These are phyloP conservation scores for Cladorrhinum sp. DNA, from an alignment of 2,329 filamentous ascomycete species.

Conservation along the genomic window DNA sequence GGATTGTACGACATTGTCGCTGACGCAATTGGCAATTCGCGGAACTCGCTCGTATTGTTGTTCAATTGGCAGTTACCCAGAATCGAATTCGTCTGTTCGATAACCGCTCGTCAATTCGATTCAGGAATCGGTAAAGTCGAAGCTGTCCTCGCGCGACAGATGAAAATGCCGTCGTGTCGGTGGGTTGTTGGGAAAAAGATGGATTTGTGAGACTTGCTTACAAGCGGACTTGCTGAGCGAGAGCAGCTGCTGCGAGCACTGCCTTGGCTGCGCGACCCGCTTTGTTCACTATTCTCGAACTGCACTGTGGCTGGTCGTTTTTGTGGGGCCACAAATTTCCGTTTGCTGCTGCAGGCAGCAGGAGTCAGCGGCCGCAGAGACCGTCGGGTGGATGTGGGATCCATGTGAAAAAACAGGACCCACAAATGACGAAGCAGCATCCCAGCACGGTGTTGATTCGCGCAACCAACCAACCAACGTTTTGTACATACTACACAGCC, in stretches of 20 bases:
- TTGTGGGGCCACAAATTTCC: not conserved
- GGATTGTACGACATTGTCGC: conserved; percentile 58
- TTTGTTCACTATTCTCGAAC: not conserved
- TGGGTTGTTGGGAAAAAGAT: not conserved
- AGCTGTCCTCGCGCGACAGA: not conserved
- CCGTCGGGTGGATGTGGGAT: not conserved
- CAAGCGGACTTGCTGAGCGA: not conserved
- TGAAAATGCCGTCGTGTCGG: not conserved
- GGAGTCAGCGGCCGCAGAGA: not conserved
- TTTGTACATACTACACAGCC: not conserved
- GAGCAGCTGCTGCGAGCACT: not conserved
- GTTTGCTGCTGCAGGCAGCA: not conserved
- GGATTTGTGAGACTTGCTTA: too few relatives aligned
- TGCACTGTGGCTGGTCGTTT: not conserved
- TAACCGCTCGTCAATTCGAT: not conserved
- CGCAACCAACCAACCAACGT: not conserved
- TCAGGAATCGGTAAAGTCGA: not conserved
- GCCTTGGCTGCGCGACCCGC: not conserved
- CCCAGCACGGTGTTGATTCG: not conserved
- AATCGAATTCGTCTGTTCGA: not conserved
- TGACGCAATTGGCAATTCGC: conserved; percentile 8
- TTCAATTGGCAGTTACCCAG: not conserved
- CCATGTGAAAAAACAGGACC: not conserved
- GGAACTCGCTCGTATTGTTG: not conserved
- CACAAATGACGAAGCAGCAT: not conserved